Conservation (phyloP, 352 stramenopile species). For the Globisporangium carolinianum region DNA sequence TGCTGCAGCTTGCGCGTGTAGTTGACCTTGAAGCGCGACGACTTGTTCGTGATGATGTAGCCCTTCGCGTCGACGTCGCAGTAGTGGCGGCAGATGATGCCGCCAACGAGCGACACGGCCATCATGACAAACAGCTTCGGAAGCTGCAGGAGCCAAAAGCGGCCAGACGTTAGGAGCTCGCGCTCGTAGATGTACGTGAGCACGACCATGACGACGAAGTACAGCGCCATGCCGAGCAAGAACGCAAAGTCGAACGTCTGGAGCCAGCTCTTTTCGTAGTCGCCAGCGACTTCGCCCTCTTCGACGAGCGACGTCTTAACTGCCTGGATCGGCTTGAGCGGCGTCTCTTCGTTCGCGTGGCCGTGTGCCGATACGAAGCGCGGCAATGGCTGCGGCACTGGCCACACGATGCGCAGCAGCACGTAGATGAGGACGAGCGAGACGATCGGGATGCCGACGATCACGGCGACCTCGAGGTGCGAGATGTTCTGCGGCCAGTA, state of each 20-base stretch:
- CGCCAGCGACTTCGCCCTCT: conserved; percentile 48
- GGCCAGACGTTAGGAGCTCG: conserved; percentile 24
- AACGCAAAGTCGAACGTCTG: conserved; percentile 59
- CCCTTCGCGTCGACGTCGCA: conserved; percentile 74
- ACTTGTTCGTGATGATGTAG: conserved; percentile 85
- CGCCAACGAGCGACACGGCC: conserved; percentile 49
- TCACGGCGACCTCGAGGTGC: conserved; percentile 9
- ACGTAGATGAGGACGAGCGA: conserved; percentile 52
- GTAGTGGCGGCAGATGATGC: conserved; percentile 72
- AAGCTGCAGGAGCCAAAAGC: conserved; percentile 43
- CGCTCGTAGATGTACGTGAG: conserved; percentile 45
- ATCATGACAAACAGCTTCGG: conserved; percentile 55
- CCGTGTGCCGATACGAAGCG: conserved; percentile 33
- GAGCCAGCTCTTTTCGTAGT: conserved; percentile 50
- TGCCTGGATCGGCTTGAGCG: conserved; percentile 22
- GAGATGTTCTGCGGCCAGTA: conserved; percentile 24
- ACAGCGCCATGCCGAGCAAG: conserved; percentile 40
- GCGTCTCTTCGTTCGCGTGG: conserved; percentile 20
- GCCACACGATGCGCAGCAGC: conserved; percentile 58
- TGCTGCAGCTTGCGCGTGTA: conserved; percentile 85
- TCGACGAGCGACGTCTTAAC: conserved; percentile 41
- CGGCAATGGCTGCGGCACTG: conserved; percentile 31
- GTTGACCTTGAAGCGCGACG: conserved; percentile 84
- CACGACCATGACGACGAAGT: conserved; percentile 30
- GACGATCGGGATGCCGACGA: conserved; percentile 36